Base-by-base conservation (phyloP, 2,329 filamentous ascomycete genomes). In the Paraphoma chrysanthemicola region DNA sequence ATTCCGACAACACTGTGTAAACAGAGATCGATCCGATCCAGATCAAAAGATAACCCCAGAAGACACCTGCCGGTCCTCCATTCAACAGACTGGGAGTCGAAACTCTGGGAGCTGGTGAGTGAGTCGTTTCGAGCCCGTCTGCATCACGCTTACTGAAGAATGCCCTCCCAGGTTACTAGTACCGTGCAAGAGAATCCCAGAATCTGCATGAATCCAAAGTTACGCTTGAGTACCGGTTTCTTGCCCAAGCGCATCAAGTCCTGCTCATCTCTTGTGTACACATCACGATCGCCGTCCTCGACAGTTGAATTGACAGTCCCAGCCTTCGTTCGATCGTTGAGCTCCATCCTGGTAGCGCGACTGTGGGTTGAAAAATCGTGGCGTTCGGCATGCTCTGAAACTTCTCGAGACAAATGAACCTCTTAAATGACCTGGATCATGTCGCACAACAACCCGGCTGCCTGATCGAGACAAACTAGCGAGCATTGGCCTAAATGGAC, bases 11-110 rank as follows among this genome's bases (percentile, higher is more conserved):
- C 4, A 70, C 68, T 29, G 66, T 58, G 36, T 69, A 69, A 5
- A 64, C 60, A 6, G 71, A 71, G 29, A 69, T 59, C 0, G 68
- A 70, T n/a, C 72, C 71, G 4, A 65, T 2, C 68, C 71, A 75
- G 9, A 65, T 64, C 5, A 68, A 48, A 9, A 73, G 33, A 36
- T 70, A 74, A n/a, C 69, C 68, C 29, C 69, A 75, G 30, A 74
- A 64, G 49, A 70, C 62, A 44, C 71, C 72, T 10, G 70, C 67
- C 1, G 70, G 62, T 11, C 72, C 72, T 9, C 72, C 72, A 58
- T 68, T 70, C 62, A 55, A 3, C 58, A 62, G 0, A 59, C 48
- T 1, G 63, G 56, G 31, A 67, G n/a, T 11, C 8, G 18, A 71
- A 23, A 71, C 12, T 18, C 67, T 71, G 28, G 18, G 10, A 6